Evolutionary conservation across 352 stramenopile species (phyloP).

Genomic region (Phytophthora kernoviae): DNA sequence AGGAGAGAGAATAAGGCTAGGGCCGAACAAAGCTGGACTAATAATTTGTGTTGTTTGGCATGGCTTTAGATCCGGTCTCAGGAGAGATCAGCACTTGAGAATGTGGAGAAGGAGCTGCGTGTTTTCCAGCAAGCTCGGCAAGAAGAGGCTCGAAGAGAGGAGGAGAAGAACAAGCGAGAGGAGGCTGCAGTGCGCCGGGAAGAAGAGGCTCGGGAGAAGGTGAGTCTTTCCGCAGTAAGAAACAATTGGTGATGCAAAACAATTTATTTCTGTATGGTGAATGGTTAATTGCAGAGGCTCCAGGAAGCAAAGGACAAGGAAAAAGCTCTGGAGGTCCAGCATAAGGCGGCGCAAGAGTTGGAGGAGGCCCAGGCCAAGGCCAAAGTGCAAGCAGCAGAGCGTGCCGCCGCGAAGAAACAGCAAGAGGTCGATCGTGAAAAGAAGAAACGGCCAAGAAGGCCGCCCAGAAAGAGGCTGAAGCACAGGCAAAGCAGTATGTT

Average conservation of each 20-base stretch:
- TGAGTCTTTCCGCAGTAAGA: constrained; percentile 2
- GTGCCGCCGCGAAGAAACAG: constrained; percentile 30
- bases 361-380: constrained; percentile 42
- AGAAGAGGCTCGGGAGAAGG: constrained; percentile 47
- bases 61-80: constrained; percentile 34
- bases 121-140: constrained; percentile 51
- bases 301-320: constrained; percentile 30
- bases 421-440: constrained; percentile 36
- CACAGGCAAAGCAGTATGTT: constrained; percentile 48
- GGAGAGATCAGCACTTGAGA: constrained; percentile 48
- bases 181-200: constrained; percentile 33
- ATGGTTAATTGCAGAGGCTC: constrained; percentile 12
- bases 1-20: background rate
- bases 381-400: constrained; percentile 33
- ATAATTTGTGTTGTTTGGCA: background rate
- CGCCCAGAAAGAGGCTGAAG: constrained; percentile 37
- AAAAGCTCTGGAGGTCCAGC: constrained; percentile 29
- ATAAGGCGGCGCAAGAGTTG: constrained; percentile 26
- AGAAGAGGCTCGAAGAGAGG: constrained; percentile 32
- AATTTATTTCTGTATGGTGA: background rate
- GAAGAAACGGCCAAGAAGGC: constrained; percentile 42
- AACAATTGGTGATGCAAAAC: background rate
- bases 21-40: constrained; percentile 1
- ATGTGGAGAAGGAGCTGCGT: constrained; percentile 52
- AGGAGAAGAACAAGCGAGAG: constrained; percentile 38